Evolutionary conservation across 2,329 filamentous ascomycete species (phyloP).

Genomic region (Talaromyces pinophilus): DNA sequence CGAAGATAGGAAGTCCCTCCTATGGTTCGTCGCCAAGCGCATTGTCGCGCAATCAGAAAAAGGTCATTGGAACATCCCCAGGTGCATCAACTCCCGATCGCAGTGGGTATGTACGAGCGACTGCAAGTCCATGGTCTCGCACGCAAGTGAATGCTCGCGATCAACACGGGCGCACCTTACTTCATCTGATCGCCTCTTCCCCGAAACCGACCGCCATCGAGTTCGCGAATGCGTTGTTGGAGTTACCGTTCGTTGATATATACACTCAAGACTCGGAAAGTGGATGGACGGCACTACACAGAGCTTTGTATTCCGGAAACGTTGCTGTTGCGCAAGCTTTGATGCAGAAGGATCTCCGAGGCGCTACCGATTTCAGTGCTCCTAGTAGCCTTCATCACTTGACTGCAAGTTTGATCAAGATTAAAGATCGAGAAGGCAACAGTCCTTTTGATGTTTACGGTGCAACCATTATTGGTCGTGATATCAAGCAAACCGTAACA

Average conservation of each 20-base stretch:
- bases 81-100: constrained; percentile 46
- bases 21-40: constrained; percentile 35
- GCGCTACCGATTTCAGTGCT: constrained; percentile 63
- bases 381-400: constrained; percentile 58
- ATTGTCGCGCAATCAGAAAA: constrained; percentile 53
- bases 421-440: constrained; percentile 92
- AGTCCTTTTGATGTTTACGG: constrained; percentile 93
- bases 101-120: constrained; percentile 26
- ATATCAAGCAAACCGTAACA: constrained; percentile 50
- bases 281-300: constrained; percentile 92
- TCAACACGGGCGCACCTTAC: constrained; percentile 74
- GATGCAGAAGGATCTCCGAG: constrained; percentile 72
- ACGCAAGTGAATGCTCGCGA: constrained; percentile 85
- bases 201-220: constrained; percentile 65
- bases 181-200: constrained; percentile 82
- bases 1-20: constrained; percentile 36
- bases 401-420: constrained; percentile 79
- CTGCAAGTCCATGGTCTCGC: constrained; percentile 49
- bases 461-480: constrained; percentile 78
- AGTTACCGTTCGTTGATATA: constrained; percentile 80
- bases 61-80: constrained; percentile 49
- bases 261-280: constrained; percentile 87
- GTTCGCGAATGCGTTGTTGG: constrained; percentile 77
- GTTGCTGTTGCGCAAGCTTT: constrained; percentile 81
- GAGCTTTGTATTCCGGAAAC: constrained; percentile 87